Conservation (phyloP, 2,329 filamentous ascomycete genomes). For the Beauveria asiatica region DNA sequence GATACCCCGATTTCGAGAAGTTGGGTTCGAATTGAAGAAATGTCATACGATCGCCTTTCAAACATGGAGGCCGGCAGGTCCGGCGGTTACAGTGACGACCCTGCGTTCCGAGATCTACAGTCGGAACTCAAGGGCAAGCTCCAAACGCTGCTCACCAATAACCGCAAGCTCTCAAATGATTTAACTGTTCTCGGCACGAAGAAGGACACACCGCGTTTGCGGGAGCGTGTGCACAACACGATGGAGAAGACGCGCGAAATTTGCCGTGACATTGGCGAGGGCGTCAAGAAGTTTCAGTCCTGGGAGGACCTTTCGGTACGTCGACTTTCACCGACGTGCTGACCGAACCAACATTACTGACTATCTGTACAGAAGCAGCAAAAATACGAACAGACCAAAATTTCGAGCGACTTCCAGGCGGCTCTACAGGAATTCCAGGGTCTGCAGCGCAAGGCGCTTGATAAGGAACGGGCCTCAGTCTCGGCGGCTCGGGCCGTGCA, state of each 20-base stretch:
- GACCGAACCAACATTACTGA: not conserved
- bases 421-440: conserved; percentile 85
- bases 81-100: conserved; percentile 83
- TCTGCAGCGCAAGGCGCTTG: conserved; percentile 81
- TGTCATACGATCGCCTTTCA: conserved; percentile 88
- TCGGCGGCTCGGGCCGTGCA: conserved; percentile 74
- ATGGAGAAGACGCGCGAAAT: conserved; percentile 78
- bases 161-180: conserved; percentile 75
- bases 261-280: conserved; percentile 89
- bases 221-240: conserved; percentile 81
- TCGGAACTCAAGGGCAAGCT: conserved; percentile 79
- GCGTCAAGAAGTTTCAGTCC: conserved; percentile 81
- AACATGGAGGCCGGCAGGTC: conserved; percentile 70
- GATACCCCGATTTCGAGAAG: not conserved
- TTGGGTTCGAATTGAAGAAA: conserved; percentile 26
- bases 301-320: conserved; percentile 76
- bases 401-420: conserved; percentile 86
- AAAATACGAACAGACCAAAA: conserved; percentile 92
- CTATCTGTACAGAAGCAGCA: conserved; percentile 64
- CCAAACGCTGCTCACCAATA: conserved; percentile 81
- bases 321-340: not conserved
- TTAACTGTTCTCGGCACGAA: conserved; percentile 80
- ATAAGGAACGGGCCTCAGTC: conserved; percentile 84
- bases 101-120: conserved; percentile 78
- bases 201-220: conserved; percentile 81